phyloP scores from a whole-genome alignment of 768 basidiomycete genomes.

The Tylopilus sp. region DNA sequence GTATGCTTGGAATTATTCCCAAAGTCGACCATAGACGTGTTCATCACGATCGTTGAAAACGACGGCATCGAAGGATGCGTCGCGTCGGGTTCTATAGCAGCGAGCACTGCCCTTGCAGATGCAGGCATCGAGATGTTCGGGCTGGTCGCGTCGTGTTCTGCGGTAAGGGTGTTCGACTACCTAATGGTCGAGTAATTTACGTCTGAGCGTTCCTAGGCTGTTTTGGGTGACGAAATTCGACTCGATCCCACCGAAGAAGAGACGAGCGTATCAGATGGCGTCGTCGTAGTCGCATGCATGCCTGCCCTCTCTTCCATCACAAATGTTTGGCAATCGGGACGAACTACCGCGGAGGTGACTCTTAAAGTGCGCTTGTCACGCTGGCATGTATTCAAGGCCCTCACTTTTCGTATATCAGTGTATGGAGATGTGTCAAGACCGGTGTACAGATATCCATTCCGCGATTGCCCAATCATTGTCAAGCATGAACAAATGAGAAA shows the following conservation, averaged over 20 bases:
- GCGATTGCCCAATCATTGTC: slow-evolving; percentile 71
- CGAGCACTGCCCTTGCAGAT: slow-evolving; percentile 86
- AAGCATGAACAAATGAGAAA: slow-evolving; percentile 12
- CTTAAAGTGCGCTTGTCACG: slow-evolving; percentile 49
- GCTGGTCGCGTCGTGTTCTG: slow-evolving; percentile 79
- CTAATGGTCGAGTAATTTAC: not conserved
- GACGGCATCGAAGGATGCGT: slow-evolving; percentile 88
- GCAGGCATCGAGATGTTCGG: slow-evolving; percentile 92
- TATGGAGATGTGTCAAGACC: slow-evolving; percentile 64
- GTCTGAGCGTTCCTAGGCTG: slow-evolving; percentile 41
- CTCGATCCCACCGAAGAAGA: slow-evolving; percentile 82
- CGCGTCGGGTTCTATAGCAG: slow-evolving; percentile 82
- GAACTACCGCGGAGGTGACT: slow-evolving; percentile 50
- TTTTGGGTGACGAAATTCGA: slow-evolving; percentile 58
- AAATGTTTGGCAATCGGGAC: slow-evolving; percentile 83
- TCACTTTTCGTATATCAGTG: slow-evolving; percentile 43
- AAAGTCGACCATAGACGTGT: slow-evolving; percentile 91
- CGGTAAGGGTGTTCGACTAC: slow-evolving; percentile 43
- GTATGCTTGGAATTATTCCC: slow-evolving; percentile 88
- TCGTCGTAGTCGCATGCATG: slow-evolving; percentile 79
- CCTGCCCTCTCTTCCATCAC: slow-evolving; percentile 85
- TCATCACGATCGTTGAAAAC: slow-evolving; percentile 85
- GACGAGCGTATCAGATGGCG: slow-evolving; percentile 50
- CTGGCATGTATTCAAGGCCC: not conserved
- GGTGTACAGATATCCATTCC: slow-evolving; percentile 72